Percentiles rank a stretch among this genome's conserved stretches.
phyloP scores from a whole-genome alignment of 768 basidiomycete genomes.

The Termitomyces sp. region DNA sequence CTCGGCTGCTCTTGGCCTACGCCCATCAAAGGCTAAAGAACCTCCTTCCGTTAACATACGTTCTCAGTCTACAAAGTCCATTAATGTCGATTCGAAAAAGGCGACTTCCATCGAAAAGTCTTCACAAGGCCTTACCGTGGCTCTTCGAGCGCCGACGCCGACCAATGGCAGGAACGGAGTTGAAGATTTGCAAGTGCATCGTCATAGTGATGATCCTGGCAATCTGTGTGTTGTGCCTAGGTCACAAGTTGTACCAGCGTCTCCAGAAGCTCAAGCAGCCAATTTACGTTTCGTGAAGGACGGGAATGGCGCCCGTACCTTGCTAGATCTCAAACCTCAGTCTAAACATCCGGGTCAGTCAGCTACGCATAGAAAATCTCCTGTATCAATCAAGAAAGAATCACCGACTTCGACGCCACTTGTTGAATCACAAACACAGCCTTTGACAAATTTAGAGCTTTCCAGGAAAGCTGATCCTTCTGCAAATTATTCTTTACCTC shows the following conservation, averaged over 20 bases:
- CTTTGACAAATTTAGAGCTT: not conserved
- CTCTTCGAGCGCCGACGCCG: not conserved
- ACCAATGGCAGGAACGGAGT: not conserved
- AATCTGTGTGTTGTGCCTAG: constrained; percentile 20
- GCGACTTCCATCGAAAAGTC: not conserved
- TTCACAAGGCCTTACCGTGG: not conserved
- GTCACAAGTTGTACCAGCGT: constrained; percentile 15
- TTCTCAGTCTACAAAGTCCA: not conserved
- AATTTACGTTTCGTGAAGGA: constrained; percentile 24
- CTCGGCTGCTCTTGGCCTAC: constrained; percentile 2
- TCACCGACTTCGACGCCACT: not conserved
- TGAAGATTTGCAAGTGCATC: constrained; percentile 17
- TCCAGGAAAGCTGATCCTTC: not conserved
- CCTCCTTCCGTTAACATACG: not conserved
- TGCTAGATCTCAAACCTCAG: constrained; percentile 6
- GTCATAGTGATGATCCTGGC: constrained; percentile 23
- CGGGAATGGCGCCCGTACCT: constrained; percentile 9
- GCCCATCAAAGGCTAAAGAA: not conserved
- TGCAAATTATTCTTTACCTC: not conserved
- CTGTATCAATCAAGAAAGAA: constrained; percentile 2
- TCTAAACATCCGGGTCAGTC: not conserved
- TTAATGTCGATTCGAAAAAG: not conserved
- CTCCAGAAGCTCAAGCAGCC: constrained; percentile 23
- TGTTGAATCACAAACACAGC: not conserved
- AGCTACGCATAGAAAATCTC: not conserved